Base-by-base conservation (phyloP, 371 early-diverging fungal genomes). In the Apophysomyces elegans region DNA sequence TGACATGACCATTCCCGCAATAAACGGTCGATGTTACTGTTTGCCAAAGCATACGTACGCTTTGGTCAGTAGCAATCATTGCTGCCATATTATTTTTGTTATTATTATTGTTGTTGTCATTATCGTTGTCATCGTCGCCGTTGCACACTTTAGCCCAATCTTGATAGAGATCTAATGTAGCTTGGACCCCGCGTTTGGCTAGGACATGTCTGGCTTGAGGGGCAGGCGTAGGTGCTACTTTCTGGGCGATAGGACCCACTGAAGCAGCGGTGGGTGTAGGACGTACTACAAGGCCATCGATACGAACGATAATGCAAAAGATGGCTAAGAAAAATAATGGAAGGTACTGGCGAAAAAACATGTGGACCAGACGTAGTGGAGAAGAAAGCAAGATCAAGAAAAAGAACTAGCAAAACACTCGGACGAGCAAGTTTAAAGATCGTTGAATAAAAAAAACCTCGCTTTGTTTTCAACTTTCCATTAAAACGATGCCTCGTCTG, bases 21-120 rank as follows among this genome's bases (percentile, higher is more conserved):
- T 78, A 72, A 0, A 78, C 69, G 0, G 79, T 78, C 7, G 70
- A 54, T 4, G 77, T 77, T 0, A 72, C 72, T 1, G 80, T 80
- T 45, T 70, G 72, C 78, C 76, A 77, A 0, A 75, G 50, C 37
- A 72, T 63, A 37, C 59, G 65, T 16, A 66, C 16, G 8, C 64
- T 65, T 5, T 41, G 63, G 50, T 64, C 39, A 8, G 61, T 54
- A 16, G 41, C 35, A 16, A 64, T n/a, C 2, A 66, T 56, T 2
- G 70, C 37, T 21, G 21, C 21, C 21, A 38, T 50, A n/a, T 59
- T 60, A 18, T 61, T 47, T 13, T 38, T 54, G 16, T 65, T 59
- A 2, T 43, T 57, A 7, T 9, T 26, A 2, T 44, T 60, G 21
- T 61, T 47, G 16, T 38, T 54, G 16, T 65, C 61, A 2, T 43